Percentiles rank a stretch among this genome's conserved stretches.
phyloP scores from a whole-genome alignment of 2,329 filamentous ascomycete species.

The Fusarium sp. region DNA sequence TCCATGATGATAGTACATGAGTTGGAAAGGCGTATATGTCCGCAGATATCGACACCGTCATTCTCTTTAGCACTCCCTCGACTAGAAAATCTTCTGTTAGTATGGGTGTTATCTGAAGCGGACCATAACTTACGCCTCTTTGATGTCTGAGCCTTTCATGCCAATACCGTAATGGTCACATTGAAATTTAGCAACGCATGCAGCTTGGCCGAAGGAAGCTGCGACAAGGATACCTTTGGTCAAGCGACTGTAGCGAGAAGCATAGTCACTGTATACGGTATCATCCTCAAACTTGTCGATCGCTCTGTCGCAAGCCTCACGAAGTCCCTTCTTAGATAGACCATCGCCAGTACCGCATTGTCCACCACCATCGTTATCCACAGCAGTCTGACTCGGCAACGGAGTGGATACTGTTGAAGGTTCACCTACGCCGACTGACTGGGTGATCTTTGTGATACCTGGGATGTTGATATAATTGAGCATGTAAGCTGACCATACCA shows the following conservation, averaged over 20 bases:
- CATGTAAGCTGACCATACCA: background rate
- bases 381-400: background rate
- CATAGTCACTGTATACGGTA: background rate
- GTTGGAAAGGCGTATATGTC: constrained; percentile 10
- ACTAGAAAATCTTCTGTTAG: background rate
- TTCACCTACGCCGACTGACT: background rate
- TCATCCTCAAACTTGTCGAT: background rate
- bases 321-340: background rate
- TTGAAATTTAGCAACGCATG: constrained; percentile 12
- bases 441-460: background rate
- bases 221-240: background rate
- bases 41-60: background rate
- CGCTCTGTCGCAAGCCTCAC: constrained; percentile 3
- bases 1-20: constrained; percentile 12
- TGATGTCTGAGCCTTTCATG: constrained; percentile 2
- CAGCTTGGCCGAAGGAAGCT: background rate
- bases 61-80: background rate
- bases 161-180: constrained; percentile 22
- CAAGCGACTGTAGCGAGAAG: constrained; percentile 1
- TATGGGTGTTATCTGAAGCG: fast-evolving
- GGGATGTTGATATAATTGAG: background rate
- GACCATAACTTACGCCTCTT: background rate
- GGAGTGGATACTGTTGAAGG: constrained; percentile 2
- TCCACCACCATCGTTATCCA: constrained; percentile 5
- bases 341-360: constrained; percentile 8